Evolutionary conservation across 1,139 yeast genomes (phyloP), one percentile per base, ranked within the genome.

Genomic region (Zygotorulaspora mrakii): DNA sequence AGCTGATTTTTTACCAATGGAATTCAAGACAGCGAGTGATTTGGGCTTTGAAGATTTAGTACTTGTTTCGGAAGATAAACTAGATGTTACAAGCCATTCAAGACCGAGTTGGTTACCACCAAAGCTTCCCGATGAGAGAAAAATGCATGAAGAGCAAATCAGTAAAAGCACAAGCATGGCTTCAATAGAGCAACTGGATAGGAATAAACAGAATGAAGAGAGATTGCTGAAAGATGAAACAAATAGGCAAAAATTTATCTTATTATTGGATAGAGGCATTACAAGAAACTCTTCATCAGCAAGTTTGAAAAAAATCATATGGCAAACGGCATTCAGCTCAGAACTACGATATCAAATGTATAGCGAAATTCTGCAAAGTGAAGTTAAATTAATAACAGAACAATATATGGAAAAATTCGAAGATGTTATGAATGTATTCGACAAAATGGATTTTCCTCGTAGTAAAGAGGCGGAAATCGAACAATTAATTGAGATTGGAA

Each of bases 101-200:
- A 64, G 78, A 39, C 78, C 78, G 2, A 62, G 70, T 33, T 71
- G 77, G 73, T 50, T 73, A 20, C 78, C 78, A 8, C 77, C 77
- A 9, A 73, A 73, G 53, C 61, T 62, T 33, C 47, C 59, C 4
- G 52, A 53, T 2, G 78, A 73, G 46, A 60, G 64, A 24, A 51
- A 53, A 33, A 55, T 59, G 34, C 78, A 73, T 46, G 74, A 70
- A 43, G 57, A 54, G 27, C 71, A 73, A 45, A 69, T 72, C 32
- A 55, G 63, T 23, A 63, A 62, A 43, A 62, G 68, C 31, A 55
- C 73, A 22, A 61, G 66, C 26, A 54, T 52, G 49, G 66, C 69
- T 11, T 66, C 70, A 4, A 55, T 63, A 33, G 59, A 55, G 10
- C 63, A 64, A 31, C 41, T 65, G 29, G 62, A 64, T 38, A 58